Percentiles rank a stretch among this genome's conserved stretches.
These are phyloP conservation scores for Galeopsis tetrahit DNA, from an alignment of 257 asterid genomes.

Conservation along the genomic window DNA sequence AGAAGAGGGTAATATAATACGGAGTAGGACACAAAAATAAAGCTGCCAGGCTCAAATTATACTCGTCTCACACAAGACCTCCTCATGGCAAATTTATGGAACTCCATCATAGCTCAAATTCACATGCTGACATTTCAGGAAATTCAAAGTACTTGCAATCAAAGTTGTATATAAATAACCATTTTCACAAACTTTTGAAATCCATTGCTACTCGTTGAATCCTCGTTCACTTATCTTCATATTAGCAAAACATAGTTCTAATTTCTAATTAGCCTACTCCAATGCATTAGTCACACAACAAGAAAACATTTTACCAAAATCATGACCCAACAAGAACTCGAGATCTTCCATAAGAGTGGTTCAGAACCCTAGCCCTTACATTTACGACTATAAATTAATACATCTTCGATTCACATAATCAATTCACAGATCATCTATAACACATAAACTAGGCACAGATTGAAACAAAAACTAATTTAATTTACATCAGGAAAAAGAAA, in stretches of 20 bases:
- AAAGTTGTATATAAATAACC: not conserved
- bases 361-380: not conserved
- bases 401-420: not conserved
- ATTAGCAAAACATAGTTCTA: not conserved
- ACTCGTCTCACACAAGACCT: no score
- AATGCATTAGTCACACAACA: not conserved
- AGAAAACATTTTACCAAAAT: not conserved
- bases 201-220: not conserved
- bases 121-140: not conserved
- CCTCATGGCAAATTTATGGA: not conserved
- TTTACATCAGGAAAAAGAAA: not conserved
- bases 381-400: not conserved
- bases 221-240: not conserved
- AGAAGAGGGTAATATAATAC: not conserved
- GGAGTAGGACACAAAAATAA: not conserved
- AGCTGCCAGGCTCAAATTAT: no score
- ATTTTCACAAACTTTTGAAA: not conserved
- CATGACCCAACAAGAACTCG: constrained; percentile 3
- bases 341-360: not conserved
- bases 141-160: not conserved
- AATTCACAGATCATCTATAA: constrained; percentile 5
- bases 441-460: not conserved
- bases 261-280: not conserved
- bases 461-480: not conserved
- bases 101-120: not conserved